Conservation (phyloP, 345 rosid genomes). For the Brassica juncea region DNA sequence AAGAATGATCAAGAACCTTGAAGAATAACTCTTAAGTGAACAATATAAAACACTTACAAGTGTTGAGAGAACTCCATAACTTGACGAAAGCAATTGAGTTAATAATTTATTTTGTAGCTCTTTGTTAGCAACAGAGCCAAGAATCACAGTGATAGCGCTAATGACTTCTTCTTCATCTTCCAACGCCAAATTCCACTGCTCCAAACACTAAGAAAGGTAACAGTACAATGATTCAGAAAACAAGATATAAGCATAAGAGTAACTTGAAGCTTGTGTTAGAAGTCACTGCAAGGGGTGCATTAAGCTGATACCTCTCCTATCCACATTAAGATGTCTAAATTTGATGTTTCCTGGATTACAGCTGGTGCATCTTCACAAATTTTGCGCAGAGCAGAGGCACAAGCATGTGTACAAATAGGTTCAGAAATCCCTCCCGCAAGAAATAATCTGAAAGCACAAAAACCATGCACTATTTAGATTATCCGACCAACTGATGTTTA, state of each 20-base stretch:
- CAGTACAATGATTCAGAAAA: conserved; percentile 14
- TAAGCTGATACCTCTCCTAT: conserved; percentile 73
- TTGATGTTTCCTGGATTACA: conserved; percentile 69
- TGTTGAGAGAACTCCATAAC: conserved; percentile 78
- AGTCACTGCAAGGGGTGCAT: conserved; percentile 4
- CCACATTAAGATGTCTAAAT: conserved; percentile 88
- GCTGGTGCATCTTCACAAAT: conserved; percentile 83
- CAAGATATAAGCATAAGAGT: background rate
- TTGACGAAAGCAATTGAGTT: conserved; percentile 77
- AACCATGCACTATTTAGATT: conserved; percentile 27
- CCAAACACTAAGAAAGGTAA: conserved; percentile 47
- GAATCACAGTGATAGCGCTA: conserved; percentile 68
- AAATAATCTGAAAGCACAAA: conserved; percentile 82
- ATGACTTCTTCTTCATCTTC: conserved; percentile 94
- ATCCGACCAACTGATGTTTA: background rate
- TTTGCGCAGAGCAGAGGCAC: conserved; percentile 86
- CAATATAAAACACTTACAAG: conserved; percentile 60
- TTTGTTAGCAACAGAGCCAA: conserved; percentile 63
- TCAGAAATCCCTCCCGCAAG: conserved; percentile 89
- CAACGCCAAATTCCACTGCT: conserved; percentile 68
- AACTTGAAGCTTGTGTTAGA: background rate
- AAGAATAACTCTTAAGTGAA: conserved; percentile 14
- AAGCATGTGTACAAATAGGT: conserved; percentile 74
- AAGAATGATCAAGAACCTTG: background rate
- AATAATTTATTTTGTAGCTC: conserved; percentile 79